Conservation (phyloP, 352 stramenopile species). For the Albugo candida region DNA sequence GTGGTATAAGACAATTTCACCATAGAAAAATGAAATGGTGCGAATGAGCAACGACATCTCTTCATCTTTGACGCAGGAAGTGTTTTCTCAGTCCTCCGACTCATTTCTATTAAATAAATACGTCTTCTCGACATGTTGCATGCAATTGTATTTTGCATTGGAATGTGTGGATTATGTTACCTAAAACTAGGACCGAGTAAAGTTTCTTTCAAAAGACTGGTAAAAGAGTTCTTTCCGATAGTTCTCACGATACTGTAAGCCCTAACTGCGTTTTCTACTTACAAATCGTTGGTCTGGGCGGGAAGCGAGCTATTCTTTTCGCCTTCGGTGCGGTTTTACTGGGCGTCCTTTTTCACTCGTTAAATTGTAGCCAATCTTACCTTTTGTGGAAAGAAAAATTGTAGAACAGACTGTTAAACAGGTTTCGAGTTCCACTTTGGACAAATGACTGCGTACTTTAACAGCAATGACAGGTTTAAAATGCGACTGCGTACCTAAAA, state of each 20-base stretch:
- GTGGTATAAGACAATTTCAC: not conserved
- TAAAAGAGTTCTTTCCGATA: not conserved
- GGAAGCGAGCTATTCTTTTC: slow-evolving; percentile 46
- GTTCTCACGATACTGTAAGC: not conserved
- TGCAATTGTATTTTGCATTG: no score
- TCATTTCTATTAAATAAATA: slow-evolving; percentile 65
- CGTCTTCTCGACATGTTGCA: slow-evolving; percentile 19
- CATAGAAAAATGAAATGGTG: no score
- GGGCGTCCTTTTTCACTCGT: not conserved
- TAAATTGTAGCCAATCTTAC: no score
- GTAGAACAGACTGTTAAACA: no score
- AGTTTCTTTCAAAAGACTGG: not conserved
- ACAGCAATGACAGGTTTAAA: no score
- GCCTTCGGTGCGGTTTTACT: slow-evolving; percentile 68
- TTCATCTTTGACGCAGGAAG: not conserved
- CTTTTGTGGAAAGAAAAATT: no score
- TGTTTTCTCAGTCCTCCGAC: slow-evolving; percentile 68
- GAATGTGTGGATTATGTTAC: not conserved
- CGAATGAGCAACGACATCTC: not conserved
- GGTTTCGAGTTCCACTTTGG: no score
- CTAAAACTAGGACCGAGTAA: not conserved
- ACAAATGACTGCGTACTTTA: no score
- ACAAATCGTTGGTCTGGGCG: slow-evolving; percentile 36
- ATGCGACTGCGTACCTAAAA: no score
- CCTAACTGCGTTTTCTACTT: not conserved